phyloP scores from a whole-genome alignment of 176 grass and related monocot genomes.

The Echinochloa phyllopogon region DNA sequence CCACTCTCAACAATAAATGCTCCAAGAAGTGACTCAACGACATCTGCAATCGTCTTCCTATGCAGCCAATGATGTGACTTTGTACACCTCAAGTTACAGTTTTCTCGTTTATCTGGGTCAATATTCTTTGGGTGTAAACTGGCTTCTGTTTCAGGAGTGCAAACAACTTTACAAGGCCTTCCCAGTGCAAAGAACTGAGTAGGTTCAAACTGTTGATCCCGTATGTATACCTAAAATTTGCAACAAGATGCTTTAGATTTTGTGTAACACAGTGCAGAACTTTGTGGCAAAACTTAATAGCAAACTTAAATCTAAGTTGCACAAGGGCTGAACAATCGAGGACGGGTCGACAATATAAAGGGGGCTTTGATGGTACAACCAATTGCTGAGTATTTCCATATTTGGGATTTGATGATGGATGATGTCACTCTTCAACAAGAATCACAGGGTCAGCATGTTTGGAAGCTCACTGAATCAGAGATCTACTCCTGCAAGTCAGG shows the following conservation, averaged over 20 bases:
- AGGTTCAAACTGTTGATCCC: slow-evolving; percentile 80
- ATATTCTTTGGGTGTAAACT: slow-evolving; percentile 62
- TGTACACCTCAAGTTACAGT: slow-evolving; percentile 65
- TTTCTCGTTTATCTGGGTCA: slow-evolving; percentile 48
- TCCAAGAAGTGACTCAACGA: slow-evolving; percentile 91
- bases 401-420: background rate
- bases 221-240: slow-evolving; percentile 80
- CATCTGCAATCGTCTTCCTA: slow-evolving; percentile 86
- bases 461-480: background rate
- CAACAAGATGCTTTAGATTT: slow-evolving; percentile 28
- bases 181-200: slow-evolving; percentile 85
- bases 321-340: background rate
- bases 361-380: background rate
- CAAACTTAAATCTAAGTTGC: slow-evolving; percentile 5
- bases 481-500: background rate
- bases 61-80: slow-evolving; percentile 92
- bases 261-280: background rate
- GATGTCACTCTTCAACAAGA: background rate
- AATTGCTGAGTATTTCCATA: background rate
- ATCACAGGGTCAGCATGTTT: background rate
- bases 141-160: slow-evolving; percentile 61
- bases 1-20: slow-evolving; percentile 92
- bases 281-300: slow-evolving; percentile 28
- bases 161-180: slow-evolving; percentile 80
- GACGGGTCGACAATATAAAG: background rate